A percentile compares a stretch with the other conserved stretches of the same genome.
Evolutionary conservation across 2,329 filamentous ascomycete species (phyloP).

Genomic region (Stemphylium vesicarium): DNA sequence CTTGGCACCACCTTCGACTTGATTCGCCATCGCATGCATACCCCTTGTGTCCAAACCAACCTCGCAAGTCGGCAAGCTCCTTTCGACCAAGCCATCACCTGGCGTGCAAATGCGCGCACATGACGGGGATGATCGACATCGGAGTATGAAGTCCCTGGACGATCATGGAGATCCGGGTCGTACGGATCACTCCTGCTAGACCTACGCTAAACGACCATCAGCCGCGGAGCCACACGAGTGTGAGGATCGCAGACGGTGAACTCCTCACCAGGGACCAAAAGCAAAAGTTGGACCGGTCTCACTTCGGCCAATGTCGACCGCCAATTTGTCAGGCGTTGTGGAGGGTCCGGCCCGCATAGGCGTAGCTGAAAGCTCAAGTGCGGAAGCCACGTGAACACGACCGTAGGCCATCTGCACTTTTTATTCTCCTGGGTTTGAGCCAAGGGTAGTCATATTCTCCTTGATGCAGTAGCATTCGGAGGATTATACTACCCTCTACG

Average conservation of each 20-base stretch:
- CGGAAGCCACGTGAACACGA: conserved; percentile 12
- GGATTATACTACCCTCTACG: not conserved
- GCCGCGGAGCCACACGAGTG: conserved; percentile 5
- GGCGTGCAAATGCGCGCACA: conserved; percentile 5
- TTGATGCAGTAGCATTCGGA: conserved; percentile 1
- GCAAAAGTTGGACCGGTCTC: conserved; percentile 2
- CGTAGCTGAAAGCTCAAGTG: conserved; percentile 22
- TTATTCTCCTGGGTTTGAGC: conserved; percentile 11
- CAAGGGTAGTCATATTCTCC: not conserved
- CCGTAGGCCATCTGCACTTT: conserved; percentile 3
- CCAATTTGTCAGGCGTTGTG: conserved; percentile 12
- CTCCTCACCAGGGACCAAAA: conserved; percentile 8
- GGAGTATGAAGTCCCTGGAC: conserved; percentile 10
- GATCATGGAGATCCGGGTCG: conserved; percentile 16
- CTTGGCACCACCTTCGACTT: conserved; percentile 4
- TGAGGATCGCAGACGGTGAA: conserved; percentile 5
- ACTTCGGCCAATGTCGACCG: conserved; percentile 9
- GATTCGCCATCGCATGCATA: conserved; percentile 8
- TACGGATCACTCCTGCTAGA: conserved; percentile 9
- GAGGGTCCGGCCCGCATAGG: conserved; percentile 25
- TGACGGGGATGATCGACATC: conserved; percentile 11
- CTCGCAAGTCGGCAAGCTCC: conserved; percentile 6
- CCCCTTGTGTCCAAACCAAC: not conserved
- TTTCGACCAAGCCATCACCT: not conserved
- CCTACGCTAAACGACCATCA: conserved; percentile 10